phyloP scores from a whole-genome alignment of 176 grass and related monocot species.

The Phoenix roebelenii region DNA sequence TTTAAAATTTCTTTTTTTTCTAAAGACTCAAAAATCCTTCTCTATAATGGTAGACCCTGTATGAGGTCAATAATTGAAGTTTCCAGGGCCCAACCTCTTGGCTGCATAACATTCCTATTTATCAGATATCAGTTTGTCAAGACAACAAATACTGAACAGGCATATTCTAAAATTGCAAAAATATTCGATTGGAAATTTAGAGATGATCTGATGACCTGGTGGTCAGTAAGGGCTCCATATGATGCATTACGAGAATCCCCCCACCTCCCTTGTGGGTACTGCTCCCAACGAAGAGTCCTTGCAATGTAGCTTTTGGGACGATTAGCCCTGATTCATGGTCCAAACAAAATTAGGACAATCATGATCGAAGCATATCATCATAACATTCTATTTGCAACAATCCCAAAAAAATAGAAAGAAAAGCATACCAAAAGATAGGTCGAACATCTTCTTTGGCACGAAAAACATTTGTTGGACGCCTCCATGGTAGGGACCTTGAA shows the following conservation, averaged over 20 bases:
- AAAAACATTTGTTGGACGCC: conserved; percentile 64
- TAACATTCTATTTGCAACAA: no score
- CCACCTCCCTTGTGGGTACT: conserved; percentile 70
- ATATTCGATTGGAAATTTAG: neutral
- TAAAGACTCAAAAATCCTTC: no score
- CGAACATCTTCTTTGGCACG: conserved; percentile 84
- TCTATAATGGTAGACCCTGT: no score
- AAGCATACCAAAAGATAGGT: conserved; percentile 76
- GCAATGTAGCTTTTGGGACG: conserved; percentile 83
- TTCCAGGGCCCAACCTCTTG: no score
- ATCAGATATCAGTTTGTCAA: no score
- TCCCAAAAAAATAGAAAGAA: neutral
- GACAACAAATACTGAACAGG: no score
- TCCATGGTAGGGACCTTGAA: conserved; percentile 74
- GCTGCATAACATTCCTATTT: no score
- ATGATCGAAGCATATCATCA: no score
- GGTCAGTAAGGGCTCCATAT: conserved; percentile 58
- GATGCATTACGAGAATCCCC: conserved; percentile 74
- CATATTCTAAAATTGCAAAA: no score
- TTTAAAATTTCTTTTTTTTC: no score
- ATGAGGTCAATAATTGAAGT: no score
- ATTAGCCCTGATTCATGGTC: conserved; percentile 57
- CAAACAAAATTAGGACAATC: neutral
- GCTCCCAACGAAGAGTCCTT: conserved; percentile 71
- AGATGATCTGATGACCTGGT: conserved; percentile 33